Evolutionary conservation across 768 basidiomycete species (phyloP), one percentile per base, ranked within the genome.

Genomic region (Cytidiella melzeri): DNA sequence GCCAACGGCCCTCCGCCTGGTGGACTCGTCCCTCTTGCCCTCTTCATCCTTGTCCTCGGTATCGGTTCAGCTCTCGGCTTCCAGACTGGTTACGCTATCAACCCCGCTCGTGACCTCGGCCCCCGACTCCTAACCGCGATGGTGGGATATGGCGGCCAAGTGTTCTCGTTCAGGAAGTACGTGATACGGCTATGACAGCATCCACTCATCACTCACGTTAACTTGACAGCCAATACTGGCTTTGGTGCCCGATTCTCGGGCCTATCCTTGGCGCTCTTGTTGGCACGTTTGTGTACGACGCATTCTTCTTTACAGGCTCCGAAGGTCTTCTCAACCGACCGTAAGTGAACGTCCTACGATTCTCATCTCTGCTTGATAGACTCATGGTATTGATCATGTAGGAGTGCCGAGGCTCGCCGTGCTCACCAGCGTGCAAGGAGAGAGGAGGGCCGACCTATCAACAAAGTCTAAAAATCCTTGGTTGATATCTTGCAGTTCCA

Each of bases 71-170:
- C 71, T 13, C 69, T 86, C 28, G 84, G 84, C 10, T 76, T 80
- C 73, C 69, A 86, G 56, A 86, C 84, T 4, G 54, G 62, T 51
- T 81, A 72, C 54, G 79, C 83, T 4, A 66, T 85, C 45, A 86
- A 86, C 55, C 84, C 84, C 36, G 82, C 84, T 26, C 80, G 85
- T 57, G 84, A 87, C 65, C 66, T 87, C 24, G 84, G 85, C 4
- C 84, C 84, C 1, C 73, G 84, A 7, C 56, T 87, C 27, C 62
- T 85, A 59, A 84, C 82, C 1, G 74, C 83, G 4, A 84, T 86
- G 79, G 83, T 74, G 5, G 85, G 84, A n/a, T 87, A 84, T 55
- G 84, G 84, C 19, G 64, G 63, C 58, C 69, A 72, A 36, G 65
- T 73, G 15, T 77, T 68, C 66, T 70, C 67, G 1, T 74, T 62